phyloP scores from a whole-genome alignment of 768 basidiomycete genomes.

The Baorangia bicolor region DNA sequence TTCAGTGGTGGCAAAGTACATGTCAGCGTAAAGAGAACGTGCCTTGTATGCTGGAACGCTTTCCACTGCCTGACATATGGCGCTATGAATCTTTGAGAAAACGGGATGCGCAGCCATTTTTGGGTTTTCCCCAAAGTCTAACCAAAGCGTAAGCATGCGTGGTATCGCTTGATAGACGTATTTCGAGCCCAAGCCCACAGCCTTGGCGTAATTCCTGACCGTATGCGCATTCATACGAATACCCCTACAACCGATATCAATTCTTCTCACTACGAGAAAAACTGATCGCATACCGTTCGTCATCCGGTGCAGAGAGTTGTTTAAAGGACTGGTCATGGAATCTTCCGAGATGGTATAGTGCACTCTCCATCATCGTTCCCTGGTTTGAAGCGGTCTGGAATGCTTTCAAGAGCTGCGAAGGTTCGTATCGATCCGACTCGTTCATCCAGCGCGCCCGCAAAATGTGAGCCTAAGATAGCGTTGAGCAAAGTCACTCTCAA shows the following conservation, averaged over 20 bases:
- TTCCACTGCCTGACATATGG: conserved; percentile 54
- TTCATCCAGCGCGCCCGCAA: conserved; percentile 91
- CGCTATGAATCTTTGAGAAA: conserved; percentile 56
- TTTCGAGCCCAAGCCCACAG: conserved; percentile 84
- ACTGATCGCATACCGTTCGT: conserved; percentile 47
- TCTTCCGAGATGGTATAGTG: conserved; percentile 81
- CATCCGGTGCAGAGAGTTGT: conserved; percentile 47
- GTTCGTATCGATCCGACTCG: conserved; percentile 81
- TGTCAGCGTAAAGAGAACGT: conserved; percentile 7
- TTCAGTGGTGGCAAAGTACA: conserved; percentile 5
- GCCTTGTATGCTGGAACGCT: conserved; percentile 81
- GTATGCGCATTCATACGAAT: conserved; percentile 65
- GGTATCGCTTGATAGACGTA: conserved; percentile 96
- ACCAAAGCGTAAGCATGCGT: conserved; percentile 90
- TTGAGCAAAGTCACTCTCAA: not conserved
- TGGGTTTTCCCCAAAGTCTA: conserved; percentile 75
- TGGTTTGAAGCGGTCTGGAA: conserved; percentile 53
- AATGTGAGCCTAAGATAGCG: conserved; percentile 57
- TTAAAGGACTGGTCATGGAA: conserved; percentile 83
- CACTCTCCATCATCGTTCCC: conserved; percentile 72
- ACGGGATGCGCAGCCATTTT: conserved; percentile 31
- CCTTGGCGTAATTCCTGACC: conserved; percentile 63
- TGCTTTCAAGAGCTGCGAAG: conserved; percentile 55
- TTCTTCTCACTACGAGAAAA: not conserved
- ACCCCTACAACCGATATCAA: conserved; percentile 40